Evolutionary conservation across 495 filamentous ascomycete genomes (phyloP).

Genomic region (Podospora pseudopauciseta): DNA sequence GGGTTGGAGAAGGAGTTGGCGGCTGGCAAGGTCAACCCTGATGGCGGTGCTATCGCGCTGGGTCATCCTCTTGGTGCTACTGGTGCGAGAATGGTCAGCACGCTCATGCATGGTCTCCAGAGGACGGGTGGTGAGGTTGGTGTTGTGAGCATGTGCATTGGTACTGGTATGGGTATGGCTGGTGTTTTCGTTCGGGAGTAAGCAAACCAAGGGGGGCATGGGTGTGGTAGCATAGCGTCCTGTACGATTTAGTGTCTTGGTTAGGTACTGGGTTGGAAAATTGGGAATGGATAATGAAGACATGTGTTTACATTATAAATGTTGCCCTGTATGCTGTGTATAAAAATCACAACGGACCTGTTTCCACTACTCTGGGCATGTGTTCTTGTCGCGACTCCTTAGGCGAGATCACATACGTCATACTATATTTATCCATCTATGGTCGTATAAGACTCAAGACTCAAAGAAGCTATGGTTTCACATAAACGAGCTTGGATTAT

Average conservation of each 20-base stretch:
- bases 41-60: conserved; percentile 88
- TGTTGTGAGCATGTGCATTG: conserved; percentile 84
- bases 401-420: too few species aligned
- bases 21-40: conserved; percentile 74
- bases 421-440: too few species aligned
- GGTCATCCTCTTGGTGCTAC: conserved; percentile 93
- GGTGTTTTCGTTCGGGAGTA: conserved; percentile 81
- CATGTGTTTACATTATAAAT: neutral
- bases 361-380: too few species aligned
- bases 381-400: too few species aligned
- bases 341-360: too few species aligned
- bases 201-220: conserved; percentile 5
- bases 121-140: conserved; percentile 59
- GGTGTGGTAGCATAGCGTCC: conserved; percentile 1
- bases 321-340: too few species aligned
- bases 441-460: too few species aligned
- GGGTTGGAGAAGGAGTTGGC: conserved; percentile 60
- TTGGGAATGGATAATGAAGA: conserved; percentile 2
- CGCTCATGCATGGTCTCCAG: conserved; percentile 63
- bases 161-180: conserved; percentile 68
- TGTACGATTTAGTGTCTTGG: conserved; percentile 4
- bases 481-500: too few species aligned
- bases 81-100: conserved; percentile 75
- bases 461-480: too few species aligned
- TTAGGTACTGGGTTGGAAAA: neutral